Percentiles rank a stretch among this genome's conserved stretches.
Conservation (phyloP, 176 grass and related monocot genomes). For the Triticum urartu region DNA sequence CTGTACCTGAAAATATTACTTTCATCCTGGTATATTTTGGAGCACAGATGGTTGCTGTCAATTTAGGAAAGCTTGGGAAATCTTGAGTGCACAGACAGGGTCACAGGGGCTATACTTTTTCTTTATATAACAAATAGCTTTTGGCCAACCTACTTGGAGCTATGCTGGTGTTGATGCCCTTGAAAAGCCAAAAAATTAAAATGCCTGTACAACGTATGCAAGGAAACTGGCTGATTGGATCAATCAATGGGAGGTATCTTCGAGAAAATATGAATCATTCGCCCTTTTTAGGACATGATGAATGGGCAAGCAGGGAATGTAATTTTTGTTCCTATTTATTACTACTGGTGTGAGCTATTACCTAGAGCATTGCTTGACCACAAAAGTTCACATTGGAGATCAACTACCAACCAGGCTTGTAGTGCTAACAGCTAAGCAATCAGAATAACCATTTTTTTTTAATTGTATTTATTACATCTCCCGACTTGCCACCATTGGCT, state of each 20-base stretch:
- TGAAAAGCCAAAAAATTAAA: background rate
- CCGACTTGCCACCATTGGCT: too few relatives aligned
- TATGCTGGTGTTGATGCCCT: conserved; percentile 62
- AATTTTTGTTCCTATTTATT: background rate
- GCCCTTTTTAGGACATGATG: background rate
- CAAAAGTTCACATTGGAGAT: background rate
- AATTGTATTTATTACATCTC: too few relatives aligned
- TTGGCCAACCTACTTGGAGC: conserved; percentile 85
- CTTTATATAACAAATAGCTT: conserved; percentile 14
- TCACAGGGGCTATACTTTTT: too few relatives aligned
- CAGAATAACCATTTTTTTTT: background rate
- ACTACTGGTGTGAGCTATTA: background rate
- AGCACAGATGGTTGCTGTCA: too few relatives aligned
- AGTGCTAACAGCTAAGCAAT: background rate
- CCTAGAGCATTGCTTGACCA: background rate
- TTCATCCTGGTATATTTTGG: too few relatives aligned
- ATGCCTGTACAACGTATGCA: background rate
- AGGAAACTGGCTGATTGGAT: background rate
- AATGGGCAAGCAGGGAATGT: background rate
- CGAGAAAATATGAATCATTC: background rate
- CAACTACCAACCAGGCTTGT: background rate
- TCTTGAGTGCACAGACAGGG: too few relatives aligned
- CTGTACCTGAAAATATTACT: too few relatives aligned
- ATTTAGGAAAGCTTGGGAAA: too few relatives aligned
- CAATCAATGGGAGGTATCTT: background rate